phyloP scores from a whole-genome alignment of 495 filamentous ascomycete species.

The Lasiosphaeria miniovina region DNA sequence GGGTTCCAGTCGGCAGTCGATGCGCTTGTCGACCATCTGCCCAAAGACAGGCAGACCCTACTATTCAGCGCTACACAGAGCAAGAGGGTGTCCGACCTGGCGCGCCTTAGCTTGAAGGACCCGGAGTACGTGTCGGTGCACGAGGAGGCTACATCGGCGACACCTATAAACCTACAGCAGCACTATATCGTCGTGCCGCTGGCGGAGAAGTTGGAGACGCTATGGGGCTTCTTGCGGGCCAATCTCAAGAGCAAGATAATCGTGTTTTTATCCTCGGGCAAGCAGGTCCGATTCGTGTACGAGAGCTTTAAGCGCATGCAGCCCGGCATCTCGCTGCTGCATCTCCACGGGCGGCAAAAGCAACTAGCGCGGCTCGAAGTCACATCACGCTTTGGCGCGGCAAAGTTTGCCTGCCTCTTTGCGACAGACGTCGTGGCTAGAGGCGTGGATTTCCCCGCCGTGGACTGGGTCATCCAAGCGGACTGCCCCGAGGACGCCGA shows the following conservation, averaged over 20 bases:
- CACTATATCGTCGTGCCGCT: conserved; percentile 85
- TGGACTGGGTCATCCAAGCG: conserved; percentile 95
- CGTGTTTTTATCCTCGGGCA: conserved; percentile 90
- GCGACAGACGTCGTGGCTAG: conserved; percentile 92
- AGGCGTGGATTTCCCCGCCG: conserved; percentile 91
- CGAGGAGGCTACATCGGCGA: conserved; percentile 75
- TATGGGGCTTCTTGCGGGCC: conserved; percentile 86
- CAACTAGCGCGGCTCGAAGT: conserved; percentile 84
- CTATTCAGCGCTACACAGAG: conserved; percentile 97
- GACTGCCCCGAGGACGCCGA: conserved; percentile 96
- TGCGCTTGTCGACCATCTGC: conserved; percentile 89
- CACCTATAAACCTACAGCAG: conserved; percentile 80
- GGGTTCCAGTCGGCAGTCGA: conserved; percentile 90
- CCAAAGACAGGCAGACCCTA: conserved; percentile 81
- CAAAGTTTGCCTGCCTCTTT: conserved; percentile 83
- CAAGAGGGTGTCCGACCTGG: conserved; percentile 87
- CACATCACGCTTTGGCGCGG: conserved; percentile 71
- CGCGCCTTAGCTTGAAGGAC: conserved; percentile 79
- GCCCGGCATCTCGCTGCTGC: conserved; percentile 90
- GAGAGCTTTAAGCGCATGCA: conserved; percentile 92
- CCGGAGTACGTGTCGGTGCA: conserved; percentile 96
- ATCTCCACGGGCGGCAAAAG: conserved; percentile 93
- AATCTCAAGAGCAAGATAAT: conserved; percentile 91
- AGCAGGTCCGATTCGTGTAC: conserved; percentile 93
- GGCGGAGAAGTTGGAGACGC: conserved; percentile 80